A percentile compares a stretch with the other conserved stretches of the same genome.
Evolutionary conservation across 2,329 filamentous ascomycete genomes (phyloP).

Genomic region (Akanthomyces dipterigenus): DNA sequence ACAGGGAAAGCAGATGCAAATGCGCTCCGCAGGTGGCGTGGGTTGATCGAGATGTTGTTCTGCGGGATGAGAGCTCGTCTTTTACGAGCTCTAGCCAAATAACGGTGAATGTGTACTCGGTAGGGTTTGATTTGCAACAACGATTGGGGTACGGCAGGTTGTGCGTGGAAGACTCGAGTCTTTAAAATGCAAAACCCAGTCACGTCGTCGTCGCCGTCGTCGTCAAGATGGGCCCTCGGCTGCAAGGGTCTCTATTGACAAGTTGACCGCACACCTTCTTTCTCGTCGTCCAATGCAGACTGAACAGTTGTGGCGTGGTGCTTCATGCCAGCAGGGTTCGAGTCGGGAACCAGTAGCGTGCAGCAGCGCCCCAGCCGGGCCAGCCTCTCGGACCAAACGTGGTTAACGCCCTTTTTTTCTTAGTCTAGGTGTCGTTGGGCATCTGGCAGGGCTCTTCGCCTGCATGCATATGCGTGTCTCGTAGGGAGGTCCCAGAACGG

Average conservation of each 20-base stretch:
- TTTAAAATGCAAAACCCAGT: neutral
- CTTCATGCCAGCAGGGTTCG: neutral
- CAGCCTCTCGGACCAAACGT: neutral
- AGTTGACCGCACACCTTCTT: neutral
- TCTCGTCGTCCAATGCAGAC: neutral
- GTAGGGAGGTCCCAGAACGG: neutral
- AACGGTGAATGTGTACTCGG: neutral
- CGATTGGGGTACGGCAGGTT: neutral
- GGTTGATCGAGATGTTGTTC: neutral
- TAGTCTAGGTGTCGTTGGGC: conserved; percentile 1
- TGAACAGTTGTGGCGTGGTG: neutral
- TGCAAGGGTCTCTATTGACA: neutral
- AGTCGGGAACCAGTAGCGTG: neutral
- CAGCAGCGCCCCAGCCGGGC: neutral
- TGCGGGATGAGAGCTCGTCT: neutral
- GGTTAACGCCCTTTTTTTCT: neutral
- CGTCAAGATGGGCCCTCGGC: neutral
- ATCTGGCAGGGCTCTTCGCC: neutral
- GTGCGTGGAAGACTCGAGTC: neutral
- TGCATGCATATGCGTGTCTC: neutral
- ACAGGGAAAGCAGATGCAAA: neutral
- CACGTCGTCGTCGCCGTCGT: no score
- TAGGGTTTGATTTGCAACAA: neutral
- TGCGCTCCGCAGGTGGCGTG: neutral
- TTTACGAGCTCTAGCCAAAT: neutral